Evolutionary conservation across 2,329 filamentous ascomycete genomes (phyloP).

Genomic region (Aspergillus novofumigatus): DNA sequence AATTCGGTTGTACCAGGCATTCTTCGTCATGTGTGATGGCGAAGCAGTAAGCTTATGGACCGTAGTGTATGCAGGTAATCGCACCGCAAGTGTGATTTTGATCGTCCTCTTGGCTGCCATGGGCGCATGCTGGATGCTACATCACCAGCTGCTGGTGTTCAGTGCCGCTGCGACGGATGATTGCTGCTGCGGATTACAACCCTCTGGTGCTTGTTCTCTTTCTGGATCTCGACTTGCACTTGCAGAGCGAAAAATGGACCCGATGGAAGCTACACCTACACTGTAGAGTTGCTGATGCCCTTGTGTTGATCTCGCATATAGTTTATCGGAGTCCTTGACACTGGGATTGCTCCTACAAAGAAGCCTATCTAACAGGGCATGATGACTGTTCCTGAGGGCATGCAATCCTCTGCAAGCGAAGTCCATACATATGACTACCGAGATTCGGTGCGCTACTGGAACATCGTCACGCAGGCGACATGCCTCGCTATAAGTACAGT

Average conservation of each 20-base stretch:
- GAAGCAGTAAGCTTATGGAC: not conserved
- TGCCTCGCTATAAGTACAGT: constrained; percentile 16
- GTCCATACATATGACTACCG: constrained; percentile 6
- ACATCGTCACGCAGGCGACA: constrained; percentile 15
- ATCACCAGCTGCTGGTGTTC: not conserved
- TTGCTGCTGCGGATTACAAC: not conserved
- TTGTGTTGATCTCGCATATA: not conserved
- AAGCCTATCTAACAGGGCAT: not conserved
- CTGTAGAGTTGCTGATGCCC: not conserved
- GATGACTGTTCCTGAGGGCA: not conserved
- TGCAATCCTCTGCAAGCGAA: not conserved
- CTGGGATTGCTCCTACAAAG: not conserved
- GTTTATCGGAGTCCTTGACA: not conserved
- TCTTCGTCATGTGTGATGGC: not conserved
- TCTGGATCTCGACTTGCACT: not conserved
- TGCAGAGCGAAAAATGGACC: not conserved
- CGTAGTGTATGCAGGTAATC: not conserved
- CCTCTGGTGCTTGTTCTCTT: not conserved
- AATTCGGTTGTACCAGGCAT: not conserved
- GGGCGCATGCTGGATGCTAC: not conserved
- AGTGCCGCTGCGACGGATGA: not conserved
- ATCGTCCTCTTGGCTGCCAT: not conserved
- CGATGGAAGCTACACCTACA: not conserved
- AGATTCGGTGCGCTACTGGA: constrained; percentile 10
- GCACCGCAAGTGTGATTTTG: not conserved